Base-by-base conservation (phyloP, 1,284 basidiomycete genomes). In the Sporisorium graminicola region DNA sequence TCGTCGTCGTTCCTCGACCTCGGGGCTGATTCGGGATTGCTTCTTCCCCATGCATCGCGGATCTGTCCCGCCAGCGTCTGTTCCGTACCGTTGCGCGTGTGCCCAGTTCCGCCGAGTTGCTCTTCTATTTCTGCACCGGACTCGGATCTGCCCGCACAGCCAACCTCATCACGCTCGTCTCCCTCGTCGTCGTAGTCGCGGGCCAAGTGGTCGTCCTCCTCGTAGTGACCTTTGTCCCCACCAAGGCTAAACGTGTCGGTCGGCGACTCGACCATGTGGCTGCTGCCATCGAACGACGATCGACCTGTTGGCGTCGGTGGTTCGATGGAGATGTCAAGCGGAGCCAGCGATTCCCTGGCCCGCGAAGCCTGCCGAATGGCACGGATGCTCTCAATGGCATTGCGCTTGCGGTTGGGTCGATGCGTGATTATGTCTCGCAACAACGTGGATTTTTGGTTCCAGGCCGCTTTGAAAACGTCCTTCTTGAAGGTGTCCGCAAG, bases 381-480 rank as follows among this genome's bases (percentile, higher is more conserved):
- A 8, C 61, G 40, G 44, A 74, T 71, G 35, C 67, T 70, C 56
- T 69, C 71, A 40, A 75, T 75, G n/a, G 77, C 72, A 31, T 59
- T 66, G 27, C 65, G 47, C 66, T 73, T 73, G 16, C 70, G 46
- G 43, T 65, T 73, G 5, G 74, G 74, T 53, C 69, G 54, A 44
- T 77, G 74, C 37, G 78, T 67, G 29, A 85, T 69, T n/a, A 85
- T 67, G 43, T 79, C 81, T 49, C 77, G 78, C 53, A 85, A 54
- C 55, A 85, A 49, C 22, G 79, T 79, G 44, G 74, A 74, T 57
- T 78, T 82, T 52, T 85, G 81, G 27, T 75, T 61, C 84, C 84
- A 85, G 7, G 84, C 84, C 10, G 83, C 79, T 31, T 77, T 74
- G 66, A 85, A 73, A 33, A 85, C 68, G 51, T 85, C 84, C 52